Conservation (phyloP, 2,329 filamentous ascomycete genomes). For the Colletotrichum sublineola region DNA sequence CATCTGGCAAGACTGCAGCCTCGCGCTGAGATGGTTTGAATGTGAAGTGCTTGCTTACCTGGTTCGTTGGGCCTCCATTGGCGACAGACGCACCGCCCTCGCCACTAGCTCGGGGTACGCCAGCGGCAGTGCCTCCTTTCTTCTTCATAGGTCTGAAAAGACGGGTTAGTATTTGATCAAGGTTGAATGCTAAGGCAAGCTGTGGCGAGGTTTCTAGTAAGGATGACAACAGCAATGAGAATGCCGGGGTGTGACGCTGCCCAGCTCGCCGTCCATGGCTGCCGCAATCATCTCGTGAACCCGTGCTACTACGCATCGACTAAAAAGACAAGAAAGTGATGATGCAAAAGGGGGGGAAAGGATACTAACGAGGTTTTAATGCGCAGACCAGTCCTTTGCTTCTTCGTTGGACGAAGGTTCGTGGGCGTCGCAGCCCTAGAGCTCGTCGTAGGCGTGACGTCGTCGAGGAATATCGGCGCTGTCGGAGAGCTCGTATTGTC, state of each 20-base stretch:
- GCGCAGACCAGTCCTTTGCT: slow-evolving; percentile 71
- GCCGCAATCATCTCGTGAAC: slow-evolving; percentile 15
- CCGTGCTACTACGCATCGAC: slow-evolving; percentile 22
- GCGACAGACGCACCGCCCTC: slow-evolving; percentile 73
- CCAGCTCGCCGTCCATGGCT: slow-evolving; percentile 22
- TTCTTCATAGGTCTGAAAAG: slow-evolving; percentile 79
- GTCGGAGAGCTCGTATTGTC: slow-evolving; percentile 68
- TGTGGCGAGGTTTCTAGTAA: slow-evolving; percentile 32
- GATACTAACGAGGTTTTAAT: slow-evolving; percentile 77
- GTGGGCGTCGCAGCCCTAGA: slow-evolving; percentile 73
- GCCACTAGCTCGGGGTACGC: slow-evolving; percentile 74
- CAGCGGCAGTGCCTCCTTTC: slow-evolving; percentile 76
- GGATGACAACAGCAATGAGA: slow-evolving; percentile 34
- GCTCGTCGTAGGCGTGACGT: slow-evolving; percentile 60
- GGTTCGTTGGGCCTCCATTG: slow-evolving; percentile 65
- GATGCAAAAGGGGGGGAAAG: slow-evolving; percentile 20
- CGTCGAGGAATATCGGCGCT: slow-evolving; percentile 62
- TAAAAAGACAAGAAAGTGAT: not conserved
- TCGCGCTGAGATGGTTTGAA: slow-evolving; percentile 11
- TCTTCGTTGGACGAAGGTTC: slow-evolving; percentile 69
- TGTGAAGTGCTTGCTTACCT: slow-evolving; percentile 60
- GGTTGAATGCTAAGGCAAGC: not conserved
- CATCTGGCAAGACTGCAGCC: slow-evolving; percentile 1
- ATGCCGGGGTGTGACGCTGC: slow-evolving; percentile 23
- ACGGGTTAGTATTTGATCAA: slow-evolving; percentile 13